Evolutionary conservation across 805 yeast genomes (phyloP), one percentile per base, ranked within the genome.

Genomic region (Pichia paraexigua): DNA sequence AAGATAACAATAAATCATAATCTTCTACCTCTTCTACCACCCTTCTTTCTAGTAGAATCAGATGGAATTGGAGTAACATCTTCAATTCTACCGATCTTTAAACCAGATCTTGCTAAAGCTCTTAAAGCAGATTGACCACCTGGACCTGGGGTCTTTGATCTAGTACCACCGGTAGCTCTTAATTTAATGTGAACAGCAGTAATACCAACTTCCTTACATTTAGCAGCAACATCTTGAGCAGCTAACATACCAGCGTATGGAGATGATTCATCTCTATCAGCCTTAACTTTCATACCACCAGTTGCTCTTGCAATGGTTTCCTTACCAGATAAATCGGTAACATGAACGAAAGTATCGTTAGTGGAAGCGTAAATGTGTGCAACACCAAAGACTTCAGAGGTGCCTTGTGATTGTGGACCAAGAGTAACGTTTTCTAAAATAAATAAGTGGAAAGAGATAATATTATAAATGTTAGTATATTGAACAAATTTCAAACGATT

Each of bases 1-100:
- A 41, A 43, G 17, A 47, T 27, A 49, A 40, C 37, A 30, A 52
- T 50, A 45, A 59, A 57, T 66, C 63, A 68, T 58, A 91, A 86
- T 87, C 99, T 90, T 86, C 99, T 92, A 92, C 99, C 99, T 85
- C 99, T 91, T 84, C 99, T 94, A 88, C 99, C 99, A 89, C 99
- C 99, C 95, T 94, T 95, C 89, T 92, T 88, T 87, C 99, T 94
- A 77, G 99, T 95, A 71, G 98, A 91, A 79, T 94, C 99, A 67
- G 99, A 94, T 77, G 99, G 99, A 70, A 94, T 91, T 77, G 99
- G 99, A 67, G 99, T 94, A 66, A 94, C 99, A 77, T 94, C 99
- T 83, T 95, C 99, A 69, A 94, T 94, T 80, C 99, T 90, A 71
- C 99, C 99, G 66, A 94, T 94, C 85, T 96, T 91, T 78, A 94